These are phyloP conservation scores for Medicago lupulina DNA, from an alignment of 306 rosid species.

Conservation along the genomic window DNA sequence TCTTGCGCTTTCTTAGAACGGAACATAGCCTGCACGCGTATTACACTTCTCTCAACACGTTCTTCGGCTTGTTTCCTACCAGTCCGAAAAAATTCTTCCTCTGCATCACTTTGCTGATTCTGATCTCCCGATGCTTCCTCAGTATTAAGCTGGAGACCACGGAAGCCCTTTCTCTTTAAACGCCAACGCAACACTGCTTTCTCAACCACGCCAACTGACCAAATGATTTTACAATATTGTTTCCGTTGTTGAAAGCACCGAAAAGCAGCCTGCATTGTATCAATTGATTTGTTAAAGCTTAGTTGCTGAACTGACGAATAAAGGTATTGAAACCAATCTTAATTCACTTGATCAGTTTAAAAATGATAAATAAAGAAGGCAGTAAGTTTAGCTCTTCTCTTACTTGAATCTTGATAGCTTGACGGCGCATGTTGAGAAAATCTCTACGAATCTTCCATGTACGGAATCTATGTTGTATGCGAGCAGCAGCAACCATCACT, in stretches of 20 bases:
- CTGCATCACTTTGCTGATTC: conserved; percentile 57
- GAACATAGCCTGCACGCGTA: conserved; percentile 87
- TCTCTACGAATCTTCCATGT: conserved; percentile 86
- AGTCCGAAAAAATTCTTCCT: conserved; percentile 76
- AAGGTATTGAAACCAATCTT: conserved; percentile 16
- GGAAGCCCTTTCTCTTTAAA: conserved; percentile 83
- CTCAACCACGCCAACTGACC: conserved; percentile 94
- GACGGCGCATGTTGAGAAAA: conserved; percentile 78
- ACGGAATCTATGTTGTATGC: conserved; percentile 82
- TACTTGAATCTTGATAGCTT: conserved; percentile 88
- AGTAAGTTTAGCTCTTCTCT: conserved; percentile 46
- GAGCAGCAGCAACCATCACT: conserved; percentile 80
- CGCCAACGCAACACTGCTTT: conserved; percentile 96
- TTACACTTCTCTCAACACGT: conserved; percentile 78
- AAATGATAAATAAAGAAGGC: conserved; percentile 17
- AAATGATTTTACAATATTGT: conserved; percentile 80
- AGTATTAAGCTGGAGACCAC: conserved; percentile 73
- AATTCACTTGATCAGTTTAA: neutral
- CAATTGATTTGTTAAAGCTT: conserved; percentile 4
- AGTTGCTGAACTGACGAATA: conserved; percentile 3
- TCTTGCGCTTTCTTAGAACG: conserved; percentile 90
- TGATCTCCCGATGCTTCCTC: conserved; percentile 42
- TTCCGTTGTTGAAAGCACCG: conserved; percentile 76
- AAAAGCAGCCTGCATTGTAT: conserved; percentile 78
- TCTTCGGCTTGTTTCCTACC: conserved; percentile 88